Percentiles rank a stretch among this genome's conserved stretches.
Conservation (phyloP, 768 basidiomycete genomes). For the Clavaria fumosa region DNA sequence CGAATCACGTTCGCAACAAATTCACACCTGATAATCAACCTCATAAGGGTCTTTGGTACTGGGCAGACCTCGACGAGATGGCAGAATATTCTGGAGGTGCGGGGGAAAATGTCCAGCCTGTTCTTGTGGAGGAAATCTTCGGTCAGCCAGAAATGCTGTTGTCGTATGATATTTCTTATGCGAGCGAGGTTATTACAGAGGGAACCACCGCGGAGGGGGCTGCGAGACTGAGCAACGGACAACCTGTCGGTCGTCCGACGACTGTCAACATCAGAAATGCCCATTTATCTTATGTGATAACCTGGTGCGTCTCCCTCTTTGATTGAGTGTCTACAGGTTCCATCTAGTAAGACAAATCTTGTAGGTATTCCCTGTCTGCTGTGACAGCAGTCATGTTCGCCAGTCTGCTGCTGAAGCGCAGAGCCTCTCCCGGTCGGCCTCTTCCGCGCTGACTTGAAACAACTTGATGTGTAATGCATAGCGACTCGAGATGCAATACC, state of each 20-base stretch:
- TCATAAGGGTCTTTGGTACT: slow-evolving; percentile 75
- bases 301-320: slow-evolving; percentile 45
- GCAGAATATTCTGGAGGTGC: slow-evolving; percentile 63
- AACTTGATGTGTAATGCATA: no score
- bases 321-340: neutral
- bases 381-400: slow-evolving; percentile 76
- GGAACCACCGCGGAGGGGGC: slow-evolving; percentile 69
- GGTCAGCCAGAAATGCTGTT: slow-evolving; percentile 35
- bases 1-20: slow-evolving; percentile 49
- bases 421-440: slow-evolving; percentile 29
- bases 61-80: slow-evolving; percentile 77
- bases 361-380: slow-evolving; percentile 79
- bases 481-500: no score
- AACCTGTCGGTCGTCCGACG: slow-evolving; percentile 73
- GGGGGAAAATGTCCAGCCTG: slow-evolving; percentile 60
- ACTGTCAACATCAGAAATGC: slow-evolving; percentile 83
- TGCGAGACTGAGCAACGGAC: slow-evolving; percentile 43
- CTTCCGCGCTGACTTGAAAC: slow-evolving; percentile 51
- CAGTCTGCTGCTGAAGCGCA: slow-evolving; percentile 44
- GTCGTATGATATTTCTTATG: neutral
- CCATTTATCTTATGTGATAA: slow-evolving; percentile 88
- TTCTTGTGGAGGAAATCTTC: slow-evolving; percentile 84
- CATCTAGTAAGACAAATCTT: neutral
- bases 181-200: slow-evolving; percentile 30
- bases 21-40: slow-evolving; percentile 89